Conservation (phyloP, 805 yeast species). For the Saccharomycopsis guyanensis region DNA sequence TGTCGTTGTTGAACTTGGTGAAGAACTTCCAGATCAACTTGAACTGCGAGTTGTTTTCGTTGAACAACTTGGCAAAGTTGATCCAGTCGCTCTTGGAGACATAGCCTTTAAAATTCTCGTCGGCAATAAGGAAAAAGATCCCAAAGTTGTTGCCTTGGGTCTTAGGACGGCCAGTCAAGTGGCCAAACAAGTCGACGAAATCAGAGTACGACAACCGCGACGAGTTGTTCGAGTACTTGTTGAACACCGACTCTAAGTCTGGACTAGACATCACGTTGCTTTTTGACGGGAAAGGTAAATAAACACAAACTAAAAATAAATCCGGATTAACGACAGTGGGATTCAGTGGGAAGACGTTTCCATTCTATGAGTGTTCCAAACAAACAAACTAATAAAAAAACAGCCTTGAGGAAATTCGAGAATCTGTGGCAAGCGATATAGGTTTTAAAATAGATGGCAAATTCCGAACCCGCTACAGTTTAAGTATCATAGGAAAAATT, state of each 20-base stretch:
- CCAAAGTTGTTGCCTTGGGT: conserved; percentile 28
- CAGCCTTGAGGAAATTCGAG: neutral
- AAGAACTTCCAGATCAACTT: conserved; percentile 48
- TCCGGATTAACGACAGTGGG: no score
- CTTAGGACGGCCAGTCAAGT: conserved; percentile 3
- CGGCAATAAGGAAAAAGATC: conserved; percentile 75
- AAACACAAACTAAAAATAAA: no score
- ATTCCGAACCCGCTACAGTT: no score
- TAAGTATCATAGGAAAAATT: neutral
- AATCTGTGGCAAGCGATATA: no score
- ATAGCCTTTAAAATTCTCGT: conserved; percentile 60
- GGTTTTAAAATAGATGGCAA: no score
- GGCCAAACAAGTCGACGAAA: conserved; percentile 10
- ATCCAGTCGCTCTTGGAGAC: conserved; percentile 66
- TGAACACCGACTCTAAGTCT: conserved; percentile 7
- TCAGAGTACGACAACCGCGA: conserved; percentile 3
- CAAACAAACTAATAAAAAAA: neutral
- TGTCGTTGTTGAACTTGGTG: conserved; percentile 32
- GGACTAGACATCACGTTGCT: neutral
- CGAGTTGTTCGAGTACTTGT: neutral
- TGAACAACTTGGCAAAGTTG: conserved; percentile 47
- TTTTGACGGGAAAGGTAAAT: no score
- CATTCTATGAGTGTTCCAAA: no score
- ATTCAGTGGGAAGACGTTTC: no score
- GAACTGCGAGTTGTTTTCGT: conserved; percentile 41